Base-by-base conservation (phyloP, 2,329 filamentous ascomycete species). In the Cadophora luteo-olivacea region DNA sequence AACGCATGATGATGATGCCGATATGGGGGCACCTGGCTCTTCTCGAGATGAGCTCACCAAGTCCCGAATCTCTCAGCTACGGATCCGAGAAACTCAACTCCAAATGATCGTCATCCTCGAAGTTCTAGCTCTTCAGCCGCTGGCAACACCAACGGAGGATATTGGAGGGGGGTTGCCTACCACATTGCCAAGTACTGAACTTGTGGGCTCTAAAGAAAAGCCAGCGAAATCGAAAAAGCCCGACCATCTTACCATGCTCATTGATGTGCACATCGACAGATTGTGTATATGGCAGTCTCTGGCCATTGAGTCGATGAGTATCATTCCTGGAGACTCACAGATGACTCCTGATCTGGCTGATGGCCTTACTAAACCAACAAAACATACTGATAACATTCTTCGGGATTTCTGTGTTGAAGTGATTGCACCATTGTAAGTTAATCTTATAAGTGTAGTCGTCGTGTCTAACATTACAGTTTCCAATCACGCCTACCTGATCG, bases 231-330 rank as follows among this genome's bases (percentile, higher is more conserved):
- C 72, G 71, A 81, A 74, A 73, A 79, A 74, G 70, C 63, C 73
- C 3, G 86, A 91, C 72, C 89, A 93, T 73, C 81, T 92, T 7
- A 84, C 85, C 0, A 81, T 89, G 8, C 83, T 92, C 24, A 82
- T 94, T 4, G 92, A 95, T 75, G 83, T 93, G 0, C 86, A 94
- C 63, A 87, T 92, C 8, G 92, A 96, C 78, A 89, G 91, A 58
- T 82, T 96, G 29, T 93, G 91, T 74, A 96, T 96, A 69, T 95
- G 92, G 92, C 91, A 94, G 76, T 93, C 92, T 3, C 89, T 92
- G 8, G 88, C 89, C 45, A 81, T 88, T 25, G 87, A 91, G 71
- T 86, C 88, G 65, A 79, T 85, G 55, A 72, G 79, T 70, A 67
- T 60, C 14, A 0, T 70, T 72, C 2, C 80, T 81, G 52, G 78